A percentile compares a stretch with the other conserved stretches of the same genome.
phyloP scores from a whole-genome alignment of 1,284 basidiomycete species.

The Apiotrichum domesticum region DNA sequence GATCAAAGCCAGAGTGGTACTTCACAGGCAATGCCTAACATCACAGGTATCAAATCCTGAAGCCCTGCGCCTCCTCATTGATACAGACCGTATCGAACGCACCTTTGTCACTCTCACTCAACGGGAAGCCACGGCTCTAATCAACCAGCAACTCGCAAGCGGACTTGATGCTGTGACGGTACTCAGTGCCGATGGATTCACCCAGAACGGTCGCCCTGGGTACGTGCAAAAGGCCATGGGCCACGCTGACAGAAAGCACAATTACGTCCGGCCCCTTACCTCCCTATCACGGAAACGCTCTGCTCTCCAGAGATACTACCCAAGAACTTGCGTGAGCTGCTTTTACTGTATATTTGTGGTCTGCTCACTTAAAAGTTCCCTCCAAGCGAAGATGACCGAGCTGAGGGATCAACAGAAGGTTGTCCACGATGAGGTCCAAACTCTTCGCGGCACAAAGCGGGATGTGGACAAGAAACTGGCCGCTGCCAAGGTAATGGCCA shows the following conservation, averaged over 20 bases:
- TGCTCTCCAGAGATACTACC: conserved; percentile 28
- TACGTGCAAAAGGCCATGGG: neutral
- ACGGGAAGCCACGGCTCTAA: conserved; percentile 55
- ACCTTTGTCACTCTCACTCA: conserved; percentile 61
- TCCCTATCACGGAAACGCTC: conserved; percentile 15
- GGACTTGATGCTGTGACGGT: conserved; percentile 13
- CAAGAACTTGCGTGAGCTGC: conserved; percentile 28
- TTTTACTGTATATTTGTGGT: neutral
- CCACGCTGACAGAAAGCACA: neutral
- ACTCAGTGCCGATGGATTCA: conserved; percentile 25
- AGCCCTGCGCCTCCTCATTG: conserved; percentile 76
- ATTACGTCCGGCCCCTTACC: conserved; percentile 17
- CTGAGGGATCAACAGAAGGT: neutral
- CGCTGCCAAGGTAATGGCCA: neutral
- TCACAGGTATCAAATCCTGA: conserved; percentile 65
- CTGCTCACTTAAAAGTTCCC: neutral
- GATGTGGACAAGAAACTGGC: neutral
- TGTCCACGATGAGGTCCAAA: neutral
- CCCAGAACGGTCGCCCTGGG: neutral
- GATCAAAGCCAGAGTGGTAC: neutral
- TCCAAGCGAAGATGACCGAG: neutral
- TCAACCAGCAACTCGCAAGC: conserved; percentile 47
- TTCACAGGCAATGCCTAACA: neutral
- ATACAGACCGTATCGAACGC: conserved; percentile 64
- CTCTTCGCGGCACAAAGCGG: neutral